phyloP scores from a whole-genome alignment of 2,329 filamentous ascomycete genomes.

The Gyromitra esculenta region DNA sequence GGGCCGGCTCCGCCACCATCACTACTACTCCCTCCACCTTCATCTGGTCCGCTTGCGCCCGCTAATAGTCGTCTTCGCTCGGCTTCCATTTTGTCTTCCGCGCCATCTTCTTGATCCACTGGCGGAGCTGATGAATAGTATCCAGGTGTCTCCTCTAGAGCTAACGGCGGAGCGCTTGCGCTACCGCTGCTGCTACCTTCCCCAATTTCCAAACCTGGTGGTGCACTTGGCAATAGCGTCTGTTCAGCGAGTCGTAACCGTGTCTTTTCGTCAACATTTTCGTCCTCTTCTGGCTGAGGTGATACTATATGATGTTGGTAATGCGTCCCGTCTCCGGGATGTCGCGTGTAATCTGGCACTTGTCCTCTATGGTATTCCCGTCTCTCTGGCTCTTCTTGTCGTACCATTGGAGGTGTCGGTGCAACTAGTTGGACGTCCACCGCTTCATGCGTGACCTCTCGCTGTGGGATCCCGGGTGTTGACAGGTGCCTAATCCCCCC shows the following conservation, averaged over 20 bases:
- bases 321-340: conserved; percentile 16
- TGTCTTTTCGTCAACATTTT: conserved; percentile 56
- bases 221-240: conserved; percentile 53
- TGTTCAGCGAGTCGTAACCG: conserved; percentile 54
- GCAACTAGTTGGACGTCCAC: conserved; percentile 80
- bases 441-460: conserved; percentile 79
- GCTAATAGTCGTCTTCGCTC: conserved; percentile 39
- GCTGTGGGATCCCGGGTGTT: conserved; percentile 66
- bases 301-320: conserved; percentile 45
- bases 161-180: conserved; percentile 54
- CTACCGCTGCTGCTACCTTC: conserved; percentile 55
- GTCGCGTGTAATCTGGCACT: conserved; percentile 54
- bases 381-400: conserved; percentile 61
- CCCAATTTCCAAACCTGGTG: conserved; percentile 51
- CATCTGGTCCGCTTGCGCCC: conserved; percentile 25
- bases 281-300: conserved; percentile 45
- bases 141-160: conserved; percentile 34
- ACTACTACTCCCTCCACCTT: conserved; percentile 14
- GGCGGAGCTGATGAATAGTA: conserved; percentile 43
- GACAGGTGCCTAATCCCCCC: conserved; percentile 64
- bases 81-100: conserved; percentile 43
- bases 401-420: conserved; percentile 63
- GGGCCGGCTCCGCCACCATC: conserved; percentile 4
- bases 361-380: conserved; percentile 15
- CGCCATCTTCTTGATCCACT: conserved; percentile 19